Evolutionary conservation across 352 stramenopile genomes (phyloP).

Genomic region (Globisporangium megalacanthum): DNA sequence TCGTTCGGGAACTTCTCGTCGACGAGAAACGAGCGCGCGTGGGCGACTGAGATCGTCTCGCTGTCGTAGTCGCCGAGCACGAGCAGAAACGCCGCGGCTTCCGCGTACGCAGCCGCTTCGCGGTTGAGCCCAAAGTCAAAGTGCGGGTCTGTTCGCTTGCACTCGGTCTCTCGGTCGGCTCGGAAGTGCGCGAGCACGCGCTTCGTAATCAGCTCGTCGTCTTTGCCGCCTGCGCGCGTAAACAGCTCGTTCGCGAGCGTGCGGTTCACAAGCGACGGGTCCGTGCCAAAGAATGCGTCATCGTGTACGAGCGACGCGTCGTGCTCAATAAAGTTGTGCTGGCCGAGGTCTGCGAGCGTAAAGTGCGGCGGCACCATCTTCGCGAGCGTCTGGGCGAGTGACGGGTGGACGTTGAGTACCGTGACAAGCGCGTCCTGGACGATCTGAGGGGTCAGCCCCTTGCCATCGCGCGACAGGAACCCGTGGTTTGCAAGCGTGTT

Average conservation of each 20-base stretch:
- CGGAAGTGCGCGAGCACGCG: conserved; percentile 38
- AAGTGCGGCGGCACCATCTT: conserved; percentile 28
- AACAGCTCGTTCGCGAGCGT: conserved; percentile 39
- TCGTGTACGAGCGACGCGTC: conserved; percentile 67
- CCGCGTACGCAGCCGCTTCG: conserved; percentile 31
- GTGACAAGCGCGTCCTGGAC: conserved; percentile 33
- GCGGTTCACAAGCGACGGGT: conserved; percentile 37
- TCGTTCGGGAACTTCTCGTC: conserved; percentile 42
- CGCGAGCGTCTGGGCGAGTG: conserved; percentile 29
- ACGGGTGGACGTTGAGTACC: conserved; percentile 43
- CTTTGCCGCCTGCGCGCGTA: conserved; percentile 16
- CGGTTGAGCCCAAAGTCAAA: conserved; percentile 38
- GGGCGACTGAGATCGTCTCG: conserved; percentile 30
- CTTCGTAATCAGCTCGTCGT: conserved; percentile 26
- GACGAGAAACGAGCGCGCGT: conserved; percentile 41
- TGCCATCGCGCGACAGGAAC: conserved; percentile 55
- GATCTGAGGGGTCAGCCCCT: conserved; percentile 32
- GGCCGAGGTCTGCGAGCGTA: conserved; percentile 41
- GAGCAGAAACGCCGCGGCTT: conserved; percentile 42
- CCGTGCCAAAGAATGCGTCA: conserved; percentile 35
- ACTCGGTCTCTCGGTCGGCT: conserved; percentile 34
- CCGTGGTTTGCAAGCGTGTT: conserved; percentile 74
- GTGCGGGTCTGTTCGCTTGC: conserved; percentile 28
- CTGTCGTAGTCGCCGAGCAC: conserved; percentile 34
- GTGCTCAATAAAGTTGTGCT: conserved; percentile 67